These are phyloP conservation scores for Aspergillus leporis DNA, from an alignment of 495 filamentous ascomycete species.

Conservation along the genomic window DNA sequence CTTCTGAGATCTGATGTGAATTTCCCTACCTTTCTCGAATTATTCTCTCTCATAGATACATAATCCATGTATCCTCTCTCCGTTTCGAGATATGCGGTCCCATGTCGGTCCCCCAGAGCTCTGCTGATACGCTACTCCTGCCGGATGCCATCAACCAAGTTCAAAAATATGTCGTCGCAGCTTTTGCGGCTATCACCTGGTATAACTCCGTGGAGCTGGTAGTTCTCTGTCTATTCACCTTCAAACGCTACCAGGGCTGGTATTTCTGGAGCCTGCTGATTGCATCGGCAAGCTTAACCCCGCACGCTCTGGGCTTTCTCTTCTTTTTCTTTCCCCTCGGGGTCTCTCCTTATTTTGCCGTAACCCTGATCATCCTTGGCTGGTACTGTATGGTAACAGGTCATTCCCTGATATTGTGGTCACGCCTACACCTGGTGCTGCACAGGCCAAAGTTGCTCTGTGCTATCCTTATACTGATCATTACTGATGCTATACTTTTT, in stretches of 20 bases:
- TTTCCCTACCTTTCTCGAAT: too few species aligned
- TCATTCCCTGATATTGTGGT: slow-evolving; percentile 52
- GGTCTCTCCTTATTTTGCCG: slow-evolving; percentile 32
- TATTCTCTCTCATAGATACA: too few species aligned
- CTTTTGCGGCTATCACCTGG: slow-evolving; percentile 43
- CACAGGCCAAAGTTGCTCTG: slow-evolving; percentile 39
- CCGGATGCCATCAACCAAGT: not conserved
- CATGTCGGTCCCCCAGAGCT: too few species aligned
- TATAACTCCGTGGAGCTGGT: slow-evolving; percentile 52
- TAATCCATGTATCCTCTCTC: too few species aligned
- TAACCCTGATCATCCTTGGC: slow-evolving; percentile 41
- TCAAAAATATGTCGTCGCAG: slow-evolving; percentile 27
- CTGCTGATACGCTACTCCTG: too few species aligned
- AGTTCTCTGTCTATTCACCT: slow-evolving; percentile 46
- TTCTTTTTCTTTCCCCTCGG: slow-evolving; percentile 41
- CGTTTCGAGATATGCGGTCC: too few species aligned
- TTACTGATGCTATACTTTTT: slow-evolving; percentile 43
- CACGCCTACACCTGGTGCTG: slow-evolving; percentile 47
- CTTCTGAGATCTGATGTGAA: too few species aligned
- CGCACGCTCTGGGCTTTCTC: slow-evolving; percentile 44
- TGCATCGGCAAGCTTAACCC: slow-evolving; percentile 37
- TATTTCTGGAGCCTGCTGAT: slow-evolving; percentile 56
- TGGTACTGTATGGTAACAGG: slow-evolving; percentile 52
- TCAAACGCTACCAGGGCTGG: slow-evolving; percentile 44
- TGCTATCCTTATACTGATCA: slow-evolving; percentile 43